These are phyloP conservation scores for Scenedesmus sp. DNA, from an alignment of 163 green algal species.

Conservation along the genomic window DNA sequence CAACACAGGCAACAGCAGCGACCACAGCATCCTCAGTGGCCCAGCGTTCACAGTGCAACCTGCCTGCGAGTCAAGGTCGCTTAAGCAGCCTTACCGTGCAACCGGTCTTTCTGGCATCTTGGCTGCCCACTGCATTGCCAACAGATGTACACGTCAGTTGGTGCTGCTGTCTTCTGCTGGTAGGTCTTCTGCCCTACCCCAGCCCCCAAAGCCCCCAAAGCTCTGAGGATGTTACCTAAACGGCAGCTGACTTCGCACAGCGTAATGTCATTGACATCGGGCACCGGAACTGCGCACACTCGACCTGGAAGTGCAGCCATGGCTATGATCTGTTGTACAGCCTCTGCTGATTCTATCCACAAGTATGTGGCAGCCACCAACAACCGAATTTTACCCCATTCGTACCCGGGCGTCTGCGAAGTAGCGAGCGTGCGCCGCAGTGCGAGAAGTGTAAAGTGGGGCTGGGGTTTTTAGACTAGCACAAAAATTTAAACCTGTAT, in stretches of 20 bases:
- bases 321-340: not conserved
- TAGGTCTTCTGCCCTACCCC: not conserved
- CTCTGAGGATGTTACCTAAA: not conserved
- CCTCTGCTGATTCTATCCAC: not conserved
- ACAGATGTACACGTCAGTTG: not conserved
- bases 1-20: not conserved
- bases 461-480: not conserved
- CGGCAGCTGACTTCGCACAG: constrained; percentile 27
- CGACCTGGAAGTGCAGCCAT: constrained; percentile 15
- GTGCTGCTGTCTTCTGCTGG: not conserved
- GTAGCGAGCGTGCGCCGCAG: too few relatives aligned
- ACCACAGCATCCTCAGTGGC: not conserved
- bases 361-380: not conserved
- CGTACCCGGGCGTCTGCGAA: too few relatives aligned
- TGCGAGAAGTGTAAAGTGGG: too few relatives aligned
- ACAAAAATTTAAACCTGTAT: not conserved
- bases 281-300: not conserved
- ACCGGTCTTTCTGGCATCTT: constrained; percentile 5
- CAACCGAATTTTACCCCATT: too few relatives aligned
- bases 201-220: not conserved
- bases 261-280: not conserved
- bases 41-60: not conserved
- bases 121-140: not conserved
- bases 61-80: not conserved
- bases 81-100: constrained; percentile 19